These are phyloP conservation scores for Leishmania major DNA, from an alignment of 208 protist species.

Conservation along the genomic window DNA sequence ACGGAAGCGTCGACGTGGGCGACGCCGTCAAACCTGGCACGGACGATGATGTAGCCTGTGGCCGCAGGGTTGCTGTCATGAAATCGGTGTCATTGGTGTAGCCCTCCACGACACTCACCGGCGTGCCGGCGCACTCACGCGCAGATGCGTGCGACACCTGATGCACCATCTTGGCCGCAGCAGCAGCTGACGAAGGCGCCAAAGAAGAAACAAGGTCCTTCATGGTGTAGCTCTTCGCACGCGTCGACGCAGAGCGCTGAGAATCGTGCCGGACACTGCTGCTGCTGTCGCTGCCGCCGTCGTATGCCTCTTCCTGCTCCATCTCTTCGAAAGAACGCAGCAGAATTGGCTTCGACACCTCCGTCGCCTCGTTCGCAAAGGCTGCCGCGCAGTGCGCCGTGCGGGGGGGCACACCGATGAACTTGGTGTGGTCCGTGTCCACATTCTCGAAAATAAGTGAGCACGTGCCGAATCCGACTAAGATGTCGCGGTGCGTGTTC, in stretches of 20 bases:
- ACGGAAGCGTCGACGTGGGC: not conserved
- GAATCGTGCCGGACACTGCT: not conserved
- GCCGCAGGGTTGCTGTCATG: not conserved
- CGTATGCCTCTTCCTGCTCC: slow-evolving; percentile 1
- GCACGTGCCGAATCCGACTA: slow-evolving; percentile 69
- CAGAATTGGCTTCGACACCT: slow-evolving; percentile 48
- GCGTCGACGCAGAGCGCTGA: not conserved
- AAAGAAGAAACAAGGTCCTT: not conserved
- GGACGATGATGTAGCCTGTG: not conserved
- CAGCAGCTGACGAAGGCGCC: not conserved
- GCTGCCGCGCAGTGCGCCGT: slow-evolving; percentile 40
- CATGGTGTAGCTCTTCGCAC: not conserved
- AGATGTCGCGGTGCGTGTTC: slow-evolving; percentile 71
- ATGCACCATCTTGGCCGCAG: no score
- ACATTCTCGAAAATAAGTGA: slow-evolving; percentile 60
- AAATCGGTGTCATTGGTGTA: not conserved
- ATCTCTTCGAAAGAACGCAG: slow-evolving; percentile 31
- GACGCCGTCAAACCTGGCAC: not conserved
- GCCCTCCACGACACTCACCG: not conserved
- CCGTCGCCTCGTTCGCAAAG: slow-evolving; percentile 42
- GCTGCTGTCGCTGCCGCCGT: not conserved
- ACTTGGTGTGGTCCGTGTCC: slow-evolving; percentile 42
- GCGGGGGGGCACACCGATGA: slow-evolving; percentile 24
- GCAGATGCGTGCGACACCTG: not conserved
- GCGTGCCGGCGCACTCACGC: not conserved